These are phyloP conservation scores for Wickerhamomyces alni DNA, from an alignment of 805 yeast genomes.

Conservation along the genomic window DNA sequence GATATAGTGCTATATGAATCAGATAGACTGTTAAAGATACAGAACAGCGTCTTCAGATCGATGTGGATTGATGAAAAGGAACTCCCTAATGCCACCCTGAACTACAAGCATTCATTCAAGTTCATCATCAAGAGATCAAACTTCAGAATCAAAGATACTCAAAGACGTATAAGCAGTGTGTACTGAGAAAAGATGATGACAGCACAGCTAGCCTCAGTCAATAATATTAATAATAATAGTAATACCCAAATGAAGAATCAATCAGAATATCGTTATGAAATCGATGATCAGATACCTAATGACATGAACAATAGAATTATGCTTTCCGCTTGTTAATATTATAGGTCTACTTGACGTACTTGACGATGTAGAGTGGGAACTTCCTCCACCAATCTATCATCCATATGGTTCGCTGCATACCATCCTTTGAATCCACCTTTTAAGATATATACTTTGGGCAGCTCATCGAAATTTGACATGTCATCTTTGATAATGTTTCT, in stretches of 20 bases:
- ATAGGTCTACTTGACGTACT: no score
- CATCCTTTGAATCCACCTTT: conserved; percentile 21
- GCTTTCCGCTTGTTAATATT: no score
- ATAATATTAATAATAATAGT: no score
- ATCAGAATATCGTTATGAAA: no score
- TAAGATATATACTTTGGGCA: conserved; percentile 13
- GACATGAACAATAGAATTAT: no score
- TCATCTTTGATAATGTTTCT: conserved; percentile 5
- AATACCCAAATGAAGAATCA: no score
- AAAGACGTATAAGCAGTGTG: no score
- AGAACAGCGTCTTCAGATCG: conserved; percentile 11
- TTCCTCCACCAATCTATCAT: background rate
- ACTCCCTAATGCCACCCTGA: conserved; percentile 10
- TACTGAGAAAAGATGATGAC: no score
- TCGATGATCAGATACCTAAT: no score
- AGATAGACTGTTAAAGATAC: conserved; percentile 10
- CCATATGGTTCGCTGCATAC: conserved; percentile 14
- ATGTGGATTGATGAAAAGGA: conserved; percentile 14
- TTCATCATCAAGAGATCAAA: conserved; percentile 10
- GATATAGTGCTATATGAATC: conserved; percentile 7
- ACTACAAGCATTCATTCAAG: conserved; percentile 9
- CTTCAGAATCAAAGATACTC: no score
- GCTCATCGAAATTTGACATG: background rate
- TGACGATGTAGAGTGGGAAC: no score
- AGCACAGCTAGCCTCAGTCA: no score